phyloP scores from a whole-genome alignment of 2,329 filamentous ascomycete species.

The Sordariomycetes sp. region DNA sequence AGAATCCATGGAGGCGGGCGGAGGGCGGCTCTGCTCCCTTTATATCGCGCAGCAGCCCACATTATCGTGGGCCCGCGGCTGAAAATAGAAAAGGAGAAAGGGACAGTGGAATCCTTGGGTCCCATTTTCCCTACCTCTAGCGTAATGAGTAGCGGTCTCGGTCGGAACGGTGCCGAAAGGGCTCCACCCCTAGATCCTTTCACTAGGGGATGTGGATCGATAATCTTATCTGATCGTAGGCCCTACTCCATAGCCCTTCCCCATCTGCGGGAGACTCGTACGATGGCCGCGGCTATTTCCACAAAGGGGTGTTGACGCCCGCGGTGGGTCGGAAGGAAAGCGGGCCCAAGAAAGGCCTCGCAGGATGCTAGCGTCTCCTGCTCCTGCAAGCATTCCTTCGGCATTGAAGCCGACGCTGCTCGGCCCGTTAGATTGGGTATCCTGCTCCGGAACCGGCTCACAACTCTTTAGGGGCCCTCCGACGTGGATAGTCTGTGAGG shows the following conservation, averaged over 20 bases:
- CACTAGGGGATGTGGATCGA: background rate
- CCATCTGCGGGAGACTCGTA: background rate
- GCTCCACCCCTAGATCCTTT: background rate
- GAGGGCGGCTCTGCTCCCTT: background rate
- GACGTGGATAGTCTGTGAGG: no score
- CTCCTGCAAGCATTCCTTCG: no score
- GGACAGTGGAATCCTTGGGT: background rate
- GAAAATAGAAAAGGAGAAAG: background rate
- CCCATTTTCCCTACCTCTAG: background rate
- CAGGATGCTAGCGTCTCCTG: no score
- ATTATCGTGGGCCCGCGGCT: background rate
- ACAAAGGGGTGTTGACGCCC: background rate
- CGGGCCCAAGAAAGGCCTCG: no score
- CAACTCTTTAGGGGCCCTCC: no score
- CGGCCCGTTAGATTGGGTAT: no score
- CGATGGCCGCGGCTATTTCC: background rate
- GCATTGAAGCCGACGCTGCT: no score
- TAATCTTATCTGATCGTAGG: background rate
- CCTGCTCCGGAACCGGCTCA: no score
- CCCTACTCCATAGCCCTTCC: background rate
- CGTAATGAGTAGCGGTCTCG: background rate
- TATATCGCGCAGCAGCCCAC: background rate
- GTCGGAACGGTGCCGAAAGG: background rate
- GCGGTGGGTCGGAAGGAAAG: background rate
- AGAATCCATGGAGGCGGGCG: background rate